Percentiles rank a stretch among this genome's conserved stretches.
Conservation (phyloP, 2,329 filamentous ascomycete genomes). For the Pleurostoma richardsiae region DNA sequence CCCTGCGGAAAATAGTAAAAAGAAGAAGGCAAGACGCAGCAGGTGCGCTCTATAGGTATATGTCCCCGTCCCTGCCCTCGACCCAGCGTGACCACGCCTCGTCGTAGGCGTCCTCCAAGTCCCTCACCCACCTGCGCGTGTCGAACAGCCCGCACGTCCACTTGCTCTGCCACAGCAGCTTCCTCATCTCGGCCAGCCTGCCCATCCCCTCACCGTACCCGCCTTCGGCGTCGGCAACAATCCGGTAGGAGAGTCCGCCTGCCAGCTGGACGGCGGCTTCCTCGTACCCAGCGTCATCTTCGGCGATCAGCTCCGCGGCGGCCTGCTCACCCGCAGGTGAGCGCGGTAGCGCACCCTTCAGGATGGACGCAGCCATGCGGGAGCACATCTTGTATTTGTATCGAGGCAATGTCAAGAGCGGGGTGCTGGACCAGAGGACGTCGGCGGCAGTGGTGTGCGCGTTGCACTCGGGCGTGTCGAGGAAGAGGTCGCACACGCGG, state of each 20-base stretch:
- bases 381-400: slow-evolving; percentile 99
- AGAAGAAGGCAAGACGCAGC: not conserved
- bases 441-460: slow-evolving; percentile 97
- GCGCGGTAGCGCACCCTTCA: slow-evolving; percentile 81
- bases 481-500: slow-evolving; percentile 86
- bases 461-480: slow-evolving; percentile 97
- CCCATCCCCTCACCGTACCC: slow-evolving; percentile 55
- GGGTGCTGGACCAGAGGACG: slow-evolving; percentile 93
- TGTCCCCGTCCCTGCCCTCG: slow-evolving; percentile 80
- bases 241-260: slow-evolving; percentile 54
- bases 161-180: slow-evolving; percentile 74
- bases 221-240: slow-evolving; percentile 17
- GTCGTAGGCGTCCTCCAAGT: slow-evolving; percentile 84
- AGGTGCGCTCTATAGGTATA: slow-evolving; percentile 56
- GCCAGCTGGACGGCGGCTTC: slow-evolving; percentile 66
- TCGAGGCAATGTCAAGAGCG: slow-evolving; percentile 80
- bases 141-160: slow-evolving; percentile 89
- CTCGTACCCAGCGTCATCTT: slow-evolving; percentile 80
- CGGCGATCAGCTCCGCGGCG: slow-evolving; percentile 70
- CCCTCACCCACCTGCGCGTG: slow-evolving; percentile 83
- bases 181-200: slow-evolving; percentile 72
- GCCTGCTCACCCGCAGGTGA: slow-evolving; percentile 60
- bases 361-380: slow-evolving; percentile 92
- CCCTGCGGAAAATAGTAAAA: too few species aligned
- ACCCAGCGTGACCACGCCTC: slow-evolving; percentile 89